Conservation (phyloP, 352 stramenopile genomes). For the Plasmopara halstedii region DNA sequence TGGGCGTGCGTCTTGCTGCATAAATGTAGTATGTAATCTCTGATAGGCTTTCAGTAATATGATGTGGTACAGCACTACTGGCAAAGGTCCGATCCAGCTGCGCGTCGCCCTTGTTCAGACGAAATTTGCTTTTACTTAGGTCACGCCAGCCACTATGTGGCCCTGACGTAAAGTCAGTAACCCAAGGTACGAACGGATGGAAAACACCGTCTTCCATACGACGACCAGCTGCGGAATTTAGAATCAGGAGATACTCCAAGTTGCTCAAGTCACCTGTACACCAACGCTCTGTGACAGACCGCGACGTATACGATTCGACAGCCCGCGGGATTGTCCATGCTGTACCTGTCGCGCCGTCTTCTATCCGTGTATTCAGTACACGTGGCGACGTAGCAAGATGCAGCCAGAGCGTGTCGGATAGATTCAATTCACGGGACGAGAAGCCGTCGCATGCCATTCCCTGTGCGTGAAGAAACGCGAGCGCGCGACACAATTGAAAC, state of each 20-base stretch:
- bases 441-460: slow-evolving; percentile 38
- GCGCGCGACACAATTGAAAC: slow-evolving; percentile 48
- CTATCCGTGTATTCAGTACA: slow-evolving; percentile 3
- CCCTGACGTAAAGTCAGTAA: slow-evolving; percentile 82
- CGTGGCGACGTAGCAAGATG: slow-evolving; percentile 35
- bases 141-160: slow-evolving; percentile 73
- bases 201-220: slow-evolving; percentile 69
- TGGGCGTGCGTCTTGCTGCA: slow-evolving; percentile 84
- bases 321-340: slow-evolving; percentile 2
- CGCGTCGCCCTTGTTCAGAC: slow-evolving; percentile 91
- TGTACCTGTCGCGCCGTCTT: neutral
- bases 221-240: slow-evolving; percentile 88
- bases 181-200: slow-evolving; percentile 94
- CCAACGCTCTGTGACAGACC: slow-evolving; percentile 84
- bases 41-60: slow-evolving; percentile 92
- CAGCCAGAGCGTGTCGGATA: slow-evolving; percentile 46
- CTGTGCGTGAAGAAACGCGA: slow-evolving; percentile 38
- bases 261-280: slow-evolving; percentile 83
- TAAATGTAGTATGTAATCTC: slow-evolving; percentile 97
- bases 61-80: slow-evolving; percentile 83
- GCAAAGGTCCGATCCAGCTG: slow-evolving; percentile 88
- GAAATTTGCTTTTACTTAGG: slow-evolving; percentile 90
- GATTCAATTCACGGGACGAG: slow-evolving; percentile 28
- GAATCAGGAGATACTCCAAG: slow-evolving; percentile 90
- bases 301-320: slow-evolving; percentile 12